These are phyloP conservation scores for Telopea speciosissima DNA, from an alignment of 177 flowering plant genomes.

Conservation along the genomic window DNA sequence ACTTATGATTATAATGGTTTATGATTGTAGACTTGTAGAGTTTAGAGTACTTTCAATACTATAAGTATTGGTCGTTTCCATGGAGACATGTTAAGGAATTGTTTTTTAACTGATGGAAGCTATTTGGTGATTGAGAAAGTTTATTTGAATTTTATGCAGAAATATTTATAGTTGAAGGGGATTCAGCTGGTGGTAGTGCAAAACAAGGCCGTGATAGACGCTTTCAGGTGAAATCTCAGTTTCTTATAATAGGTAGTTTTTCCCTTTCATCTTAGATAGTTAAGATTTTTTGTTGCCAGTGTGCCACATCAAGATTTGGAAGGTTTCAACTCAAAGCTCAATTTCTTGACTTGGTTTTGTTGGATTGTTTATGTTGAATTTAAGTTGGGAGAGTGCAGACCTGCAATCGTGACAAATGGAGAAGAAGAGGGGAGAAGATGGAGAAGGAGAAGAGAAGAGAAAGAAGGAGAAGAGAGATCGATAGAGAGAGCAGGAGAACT, in stretches of 20 bases:
- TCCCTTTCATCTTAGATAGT: neutral
- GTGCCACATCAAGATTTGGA: neutral
- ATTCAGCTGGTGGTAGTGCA: slow-evolving; percentile 99
- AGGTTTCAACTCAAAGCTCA: neutral
- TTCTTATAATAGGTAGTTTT: neutral
- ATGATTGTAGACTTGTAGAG: neutral
- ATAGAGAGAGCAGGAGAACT: no score
- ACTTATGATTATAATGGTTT: neutral
- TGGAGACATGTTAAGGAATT: neutral
- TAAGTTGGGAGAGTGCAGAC: no score
- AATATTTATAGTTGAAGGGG: slow-evolving; percentile 98
- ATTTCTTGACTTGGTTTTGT: neutral
- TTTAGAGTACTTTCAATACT: neutral
- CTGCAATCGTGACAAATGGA: no score
- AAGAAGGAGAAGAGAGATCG: no score
- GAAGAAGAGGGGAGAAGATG: no score
- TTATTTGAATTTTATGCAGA: slow-evolving; percentile 38
- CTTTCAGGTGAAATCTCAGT: slow-evolving; percentile 63
- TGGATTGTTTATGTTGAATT: neutral
- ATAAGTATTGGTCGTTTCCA: neutral
- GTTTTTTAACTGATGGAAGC: neutral
- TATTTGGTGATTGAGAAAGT: neutral
- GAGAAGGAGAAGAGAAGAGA: no score
- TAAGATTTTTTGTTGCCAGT: neutral
- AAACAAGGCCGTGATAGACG: slow-evolving; percentile 98